Evolutionary conservation across 176 grass and related monocot species (phyloP).

Genomic region (Tillandsia leiboldiana): DNA sequence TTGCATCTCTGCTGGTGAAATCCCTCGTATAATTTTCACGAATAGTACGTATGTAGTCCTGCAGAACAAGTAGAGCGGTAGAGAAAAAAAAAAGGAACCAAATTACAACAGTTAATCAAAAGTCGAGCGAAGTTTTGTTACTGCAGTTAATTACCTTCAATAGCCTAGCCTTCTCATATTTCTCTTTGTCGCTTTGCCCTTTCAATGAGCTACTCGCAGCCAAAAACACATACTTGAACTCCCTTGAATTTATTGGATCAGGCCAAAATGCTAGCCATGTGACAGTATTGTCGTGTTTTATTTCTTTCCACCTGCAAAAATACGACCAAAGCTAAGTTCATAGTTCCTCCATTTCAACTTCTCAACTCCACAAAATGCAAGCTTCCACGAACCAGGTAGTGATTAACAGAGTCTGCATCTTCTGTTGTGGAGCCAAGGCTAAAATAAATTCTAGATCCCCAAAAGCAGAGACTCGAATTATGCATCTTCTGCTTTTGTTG

Average conservation of each 20-base stretch:
- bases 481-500: too few relatives aligned
- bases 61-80: slow-evolving; percentile 2
- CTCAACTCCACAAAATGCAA: too few relatives aligned
- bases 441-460: too few relatives aligned
- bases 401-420: too few relatives aligned
- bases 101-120: too few relatives aligned
- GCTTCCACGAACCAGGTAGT: too few relatives aligned
- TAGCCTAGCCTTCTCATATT: slow-evolving; percentile 93
- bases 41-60: slow-evolving; percentile 75
- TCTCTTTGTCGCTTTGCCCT: slow-evolving; percentile 91
- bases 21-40: slow-evolving; percentile 79
- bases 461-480: too few relatives aligned
- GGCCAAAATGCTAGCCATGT: slow-evolving; percentile 98
- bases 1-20: slow-evolving; percentile 62
- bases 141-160: slow-evolving; percentile 48
- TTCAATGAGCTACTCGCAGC: slow-evolving; percentile 91
- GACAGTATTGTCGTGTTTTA: slow-evolving; percentile 93
- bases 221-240: slow-evolving; percentile 98
- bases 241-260: slow-evolving; percentile 89
- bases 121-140: too few relatives aligned
- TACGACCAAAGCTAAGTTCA: slow-evolving; percentile 5
- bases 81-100: too few relatives aligned
- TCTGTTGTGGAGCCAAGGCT: too few relatives aligned
- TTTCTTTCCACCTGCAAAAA: slow-evolving; percentile 78
- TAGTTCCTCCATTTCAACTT: neutral